Conservation (phyloP, 371 early-diverging fungal genomes). For the Neoconidiobolus thromboides region DNA sequence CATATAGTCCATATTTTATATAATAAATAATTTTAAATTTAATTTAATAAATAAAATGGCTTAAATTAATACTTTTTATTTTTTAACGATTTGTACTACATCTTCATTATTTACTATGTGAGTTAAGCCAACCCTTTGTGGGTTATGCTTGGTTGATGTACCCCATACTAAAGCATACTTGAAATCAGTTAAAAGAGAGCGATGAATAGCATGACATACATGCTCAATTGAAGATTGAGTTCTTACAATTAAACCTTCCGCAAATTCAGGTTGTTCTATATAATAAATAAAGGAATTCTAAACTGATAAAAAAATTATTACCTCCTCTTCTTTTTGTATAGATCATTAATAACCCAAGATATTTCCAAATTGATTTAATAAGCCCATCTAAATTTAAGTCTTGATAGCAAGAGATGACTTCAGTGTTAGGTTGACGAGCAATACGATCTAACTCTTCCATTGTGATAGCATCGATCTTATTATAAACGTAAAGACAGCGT, state of each 20-base stretch:
- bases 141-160: conserved; percentile 84
- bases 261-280: conserved; percentile 80
- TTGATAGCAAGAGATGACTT: conserved; percentile 74
- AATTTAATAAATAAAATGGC: too few relatives aligned
- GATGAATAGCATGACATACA: conserved; percentile 93
- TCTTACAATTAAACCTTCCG: conserved; percentile 83
- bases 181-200: conserved; percentile 79
- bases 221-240: conserved; percentile 81
- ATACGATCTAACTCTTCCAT: conserved; percentile 91
- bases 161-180: conserved; percentile 49
- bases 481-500: conserved; percentile 87
- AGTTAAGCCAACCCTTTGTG: conserved; percentile 86
- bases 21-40: too few relatives aligned
- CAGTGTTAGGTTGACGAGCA: conserved; percentile 71
- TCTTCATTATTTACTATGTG: conserved; percentile 94
- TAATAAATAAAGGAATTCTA: too few relatives aligned
- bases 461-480: conserved; percentile 97
- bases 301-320: too few relatives aligned
- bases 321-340: conserved; percentile 94
- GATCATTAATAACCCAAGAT: conserved; percentile 72
- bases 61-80: not conserved
- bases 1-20: too few relatives aligned
- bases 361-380: conserved; percentile 76
- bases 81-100: conserved; percentile 46
- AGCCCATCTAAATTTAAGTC: conserved; percentile 91